phyloP scores from a whole-genome alignment of 257 asterid genomes.

The Gentiana dahurica region DNA sequence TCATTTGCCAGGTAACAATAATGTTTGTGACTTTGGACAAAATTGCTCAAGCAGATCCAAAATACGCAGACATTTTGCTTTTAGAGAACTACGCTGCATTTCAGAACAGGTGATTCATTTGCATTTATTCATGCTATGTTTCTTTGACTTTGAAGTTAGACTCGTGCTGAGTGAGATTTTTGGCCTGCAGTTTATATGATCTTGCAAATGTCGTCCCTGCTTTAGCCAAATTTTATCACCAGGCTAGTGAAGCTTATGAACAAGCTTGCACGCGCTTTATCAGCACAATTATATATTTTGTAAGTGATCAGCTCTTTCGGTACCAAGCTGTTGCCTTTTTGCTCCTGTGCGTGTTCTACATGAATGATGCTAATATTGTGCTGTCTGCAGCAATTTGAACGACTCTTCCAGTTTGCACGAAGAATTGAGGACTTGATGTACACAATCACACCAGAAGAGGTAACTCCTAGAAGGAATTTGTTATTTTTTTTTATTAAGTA shows the following conservation, averaged over 20 bases:
- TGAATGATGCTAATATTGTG: constrained; percentile 6
- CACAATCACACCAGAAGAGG: constrained; percentile 85
- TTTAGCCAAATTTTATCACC: constrained; percentile 92
- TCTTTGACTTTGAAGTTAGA: background rate
- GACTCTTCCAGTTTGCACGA: constrained; percentile 86
- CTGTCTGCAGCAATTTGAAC: constrained; percentile 80
- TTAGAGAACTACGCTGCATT: constrained; percentile 97
- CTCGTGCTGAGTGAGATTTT: constrained; percentile 18
- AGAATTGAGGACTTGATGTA: constrained; percentile 75
- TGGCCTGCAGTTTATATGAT: constrained; percentile 72
- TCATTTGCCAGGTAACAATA: constrained; percentile 68
- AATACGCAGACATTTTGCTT: constrained; percentile 74
- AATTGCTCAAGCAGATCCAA: constrained; percentile 78
- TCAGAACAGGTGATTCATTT: constrained; percentile 67
- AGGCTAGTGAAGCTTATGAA: constrained; percentile 96
- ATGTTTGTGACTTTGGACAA: constrained; percentile 97
- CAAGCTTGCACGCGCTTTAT: constrained; percentile 82
- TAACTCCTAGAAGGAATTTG: constrained; percentile 20
- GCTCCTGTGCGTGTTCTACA: constrained; percentile 4
- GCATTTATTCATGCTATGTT: background rate
- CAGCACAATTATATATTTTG: constrained; percentile 73
- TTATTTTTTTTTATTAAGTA: background rate
- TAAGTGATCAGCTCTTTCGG: constrained; percentile 28
- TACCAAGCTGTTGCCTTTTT: constrained; percentile 5
- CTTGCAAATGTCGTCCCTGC: constrained; percentile 95